phyloP scores from a whole-genome alignment of 805 yeast genomes.

The Schwanniomyces occidentalis region DNA sequence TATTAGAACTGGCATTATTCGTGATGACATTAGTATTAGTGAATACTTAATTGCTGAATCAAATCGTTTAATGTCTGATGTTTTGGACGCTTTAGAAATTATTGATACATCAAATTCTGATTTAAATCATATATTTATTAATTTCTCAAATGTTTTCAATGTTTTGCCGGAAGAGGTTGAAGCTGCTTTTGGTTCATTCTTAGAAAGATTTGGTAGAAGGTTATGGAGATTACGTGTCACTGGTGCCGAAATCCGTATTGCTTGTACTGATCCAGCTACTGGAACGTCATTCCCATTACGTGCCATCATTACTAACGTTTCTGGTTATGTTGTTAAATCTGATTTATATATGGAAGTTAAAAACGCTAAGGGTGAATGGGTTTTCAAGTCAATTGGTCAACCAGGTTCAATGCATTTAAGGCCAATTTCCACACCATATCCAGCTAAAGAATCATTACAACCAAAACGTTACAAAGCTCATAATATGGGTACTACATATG shows the following conservation, averaged over 20 bases:
- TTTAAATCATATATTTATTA: slow-evolving; percentile 94
- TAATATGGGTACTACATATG: slow-evolving; percentile 96
- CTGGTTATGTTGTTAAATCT: slow-evolving; percentile 95
- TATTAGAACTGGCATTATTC: slow-evolving; percentile 91
- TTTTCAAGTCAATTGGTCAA: slow-evolving; percentile 89
- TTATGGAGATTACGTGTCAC: slow-evolving; percentile 96
- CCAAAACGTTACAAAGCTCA: slow-evolving; percentile 99
- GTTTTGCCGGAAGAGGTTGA: slow-evolving; percentile 95
- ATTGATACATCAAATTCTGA: slow-evolving; percentile 94
- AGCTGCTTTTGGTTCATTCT: slow-evolving; percentile 95
- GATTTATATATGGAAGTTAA: slow-evolving; percentile 94
- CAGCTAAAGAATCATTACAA: slow-evolving; percentile 96
- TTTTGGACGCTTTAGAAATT: slow-evolving; percentile 91
- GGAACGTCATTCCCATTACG: slow-evolving; percentile 94
- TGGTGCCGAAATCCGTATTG: slow-evolving; percentile 95
- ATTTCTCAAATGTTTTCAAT: slow-evolving; percentile 93
- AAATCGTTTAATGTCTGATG: slow-evolving; percentile 92
- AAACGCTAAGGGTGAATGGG: slow-evolving; percentile 93
- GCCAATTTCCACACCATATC: slow-evolving; percentile 93
- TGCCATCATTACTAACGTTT: slow-evolving; percentile 93
- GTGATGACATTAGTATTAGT: slow-evolving; percentile 89
- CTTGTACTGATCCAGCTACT: slow-evolving; percentile 84
- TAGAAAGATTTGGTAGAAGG: slow-evolving; percentile 96
- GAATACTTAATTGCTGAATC: slow-evolving; percentile 96
- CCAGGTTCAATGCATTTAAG: slow-evolving; percentile 98